Conservation (phyloP, 352 stramenopile genomes). For the Pythium insidiosum region DNA sequence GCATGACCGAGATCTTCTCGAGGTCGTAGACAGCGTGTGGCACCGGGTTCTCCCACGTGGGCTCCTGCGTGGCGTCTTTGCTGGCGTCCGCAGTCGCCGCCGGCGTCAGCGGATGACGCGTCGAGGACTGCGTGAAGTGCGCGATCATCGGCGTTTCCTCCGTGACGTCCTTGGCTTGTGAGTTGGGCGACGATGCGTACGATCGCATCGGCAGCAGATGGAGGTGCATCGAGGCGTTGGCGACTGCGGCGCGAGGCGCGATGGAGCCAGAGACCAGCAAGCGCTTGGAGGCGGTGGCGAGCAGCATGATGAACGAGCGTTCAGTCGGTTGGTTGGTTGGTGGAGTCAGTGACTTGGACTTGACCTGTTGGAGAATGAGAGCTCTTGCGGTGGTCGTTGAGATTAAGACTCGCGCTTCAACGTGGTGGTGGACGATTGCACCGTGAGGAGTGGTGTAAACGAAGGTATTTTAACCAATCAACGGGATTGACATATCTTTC, state of each 20-base stretch:
- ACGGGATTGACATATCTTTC: too few species aligned
- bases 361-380: too few species aligned
- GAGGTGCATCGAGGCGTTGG: too few species aligned
- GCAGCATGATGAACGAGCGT: background rate
- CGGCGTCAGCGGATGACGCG: slow-evolving; percentile 10
- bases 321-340: background rate
- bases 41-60: slow-evolving; percentile 1
- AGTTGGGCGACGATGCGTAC: background rate
- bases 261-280: too few species aligned
- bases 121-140: slow-evolving; percentile 20
- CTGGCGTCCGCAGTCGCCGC: slow-evolving; percentile 30
- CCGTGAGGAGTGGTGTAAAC: too few species aligned
- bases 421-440: too few species aligned
- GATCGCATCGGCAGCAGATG: background rate
- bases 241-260: too few species aligned
- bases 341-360: too few species aligned
- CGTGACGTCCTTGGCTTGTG: slow-evolving; percentile 6
- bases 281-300: background rate
- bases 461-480: too few species aligned
- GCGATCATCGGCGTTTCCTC: slow-evolving; percentile 19
- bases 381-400: too few species aligned
- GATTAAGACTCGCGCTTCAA: too few species aligned
- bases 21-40: slow-evolving; percentile 39
- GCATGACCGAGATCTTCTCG: slow-evolving; percentile 18
- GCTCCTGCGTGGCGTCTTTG: slow-evolving; percentile 12